Conservation (phyloP, 2,329 filamentous ascomycete genomes). For the Microsporum canis region DNA sequence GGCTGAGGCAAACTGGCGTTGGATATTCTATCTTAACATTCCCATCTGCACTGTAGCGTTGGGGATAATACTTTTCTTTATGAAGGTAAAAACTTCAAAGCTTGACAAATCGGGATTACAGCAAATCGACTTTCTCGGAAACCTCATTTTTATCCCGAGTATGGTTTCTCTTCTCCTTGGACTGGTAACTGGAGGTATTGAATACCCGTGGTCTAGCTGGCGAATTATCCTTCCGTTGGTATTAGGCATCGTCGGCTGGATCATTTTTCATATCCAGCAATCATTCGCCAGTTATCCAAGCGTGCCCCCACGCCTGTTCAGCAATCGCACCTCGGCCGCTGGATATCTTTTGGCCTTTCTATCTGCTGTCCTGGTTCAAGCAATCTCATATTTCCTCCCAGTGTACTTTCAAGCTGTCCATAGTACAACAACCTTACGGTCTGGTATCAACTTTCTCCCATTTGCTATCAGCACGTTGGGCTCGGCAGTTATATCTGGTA, state of each 20-base stretch:
- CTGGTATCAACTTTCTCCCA: conserved; percentile 25
- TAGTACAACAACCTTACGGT: conserved; percentile 28
- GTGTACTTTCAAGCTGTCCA: conserved; percentile 36
- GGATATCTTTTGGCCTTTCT: background rate
- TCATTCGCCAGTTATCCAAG: background rate
- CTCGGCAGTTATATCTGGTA: conserved; percentile 19
- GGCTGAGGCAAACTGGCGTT: conserved; percentile 20
- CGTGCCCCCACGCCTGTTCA: conserved; percentile 17
- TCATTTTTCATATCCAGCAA: background rate
- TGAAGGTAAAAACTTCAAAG: conserved; percentile 28
- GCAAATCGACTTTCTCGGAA: background rate
- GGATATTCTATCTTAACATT: conserved; percentile 21
- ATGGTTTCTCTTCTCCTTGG: background rate
- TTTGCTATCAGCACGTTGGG: conserved; percentile 14
- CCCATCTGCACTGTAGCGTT: conserved; percentile 15
- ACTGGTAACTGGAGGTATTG: background rate
- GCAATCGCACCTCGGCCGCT: background rate
- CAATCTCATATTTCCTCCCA: conserved; percentile 18
- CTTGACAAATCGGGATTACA: conserved; percentile 25
- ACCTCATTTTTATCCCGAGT: background rate
- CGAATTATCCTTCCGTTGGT: background rate
- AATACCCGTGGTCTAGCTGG: background rate
- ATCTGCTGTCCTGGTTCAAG: background rate
- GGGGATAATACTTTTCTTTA: conserved; percentile 28
- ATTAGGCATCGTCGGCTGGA: background rate